Evolutionary conservation across 768 basidiomycete genomes (phyloP), one percentile per base, ranked within the genome.

Genomic region (Suillus placidus): DNA sequence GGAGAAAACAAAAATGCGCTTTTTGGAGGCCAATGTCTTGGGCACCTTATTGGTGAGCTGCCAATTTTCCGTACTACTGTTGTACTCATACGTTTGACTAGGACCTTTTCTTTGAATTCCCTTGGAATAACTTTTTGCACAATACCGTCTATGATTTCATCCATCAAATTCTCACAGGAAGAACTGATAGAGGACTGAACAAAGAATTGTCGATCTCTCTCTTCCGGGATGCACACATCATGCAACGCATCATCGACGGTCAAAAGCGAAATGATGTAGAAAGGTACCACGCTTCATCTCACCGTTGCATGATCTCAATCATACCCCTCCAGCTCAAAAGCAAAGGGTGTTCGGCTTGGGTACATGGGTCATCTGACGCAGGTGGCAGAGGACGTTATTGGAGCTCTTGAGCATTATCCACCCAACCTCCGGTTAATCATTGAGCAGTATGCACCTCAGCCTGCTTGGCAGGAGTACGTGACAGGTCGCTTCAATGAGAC

Each of bases 361-460:
- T 97, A 94, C 78, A 99, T 99, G 97, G 97, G 97, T 0, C 96
- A 99, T 76, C 84, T 99, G 18, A 93, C 92, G 14, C 87, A 98
- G 69, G 94, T 99, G 70, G 90, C 95, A 0, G 97, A 98, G 77
- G 97, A 99, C 72, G 89, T 97, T 23, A 90, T 97, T 74, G 88
- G 88, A 64, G 92, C 96, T 10, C 85, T 99, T 66, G 90, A 94
- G 26, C 89, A 92, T 61, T 95, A 93, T 78, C 94, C 96, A 0
- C 82, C 85, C 18, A 94, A 95, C 37, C 82, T 97, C 30, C 84
- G 88, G 32, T 80, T 83, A 1, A 79, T 82, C 64, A 85, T 97
- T 66, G 82, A 85, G 54, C 80, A 82, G 57, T 88, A 86, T 66
- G 90, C 91, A 37, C 92, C 93, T 4, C 87, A 90, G 57, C 82